phyloP scores from a whole-genome alignment of 208 protist species.

The Trypanosoma congolense region DNA sequence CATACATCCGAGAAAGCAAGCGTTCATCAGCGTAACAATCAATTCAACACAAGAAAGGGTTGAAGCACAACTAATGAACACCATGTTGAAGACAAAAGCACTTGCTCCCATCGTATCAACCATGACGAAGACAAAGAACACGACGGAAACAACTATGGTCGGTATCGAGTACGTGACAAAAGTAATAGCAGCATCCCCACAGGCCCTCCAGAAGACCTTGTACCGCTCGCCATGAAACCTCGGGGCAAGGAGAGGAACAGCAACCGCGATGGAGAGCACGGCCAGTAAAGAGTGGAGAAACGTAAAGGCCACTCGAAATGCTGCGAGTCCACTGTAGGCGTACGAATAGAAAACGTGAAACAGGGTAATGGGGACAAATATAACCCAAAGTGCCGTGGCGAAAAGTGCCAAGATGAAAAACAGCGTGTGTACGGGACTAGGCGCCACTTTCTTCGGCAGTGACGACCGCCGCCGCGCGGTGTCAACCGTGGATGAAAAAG shows the following conservation, averaged over 20 bases:
- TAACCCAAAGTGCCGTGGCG: conserved; percentile 35
- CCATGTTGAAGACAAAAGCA: conserved; percentile 58
- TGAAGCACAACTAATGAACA: conserved; percentile 55
- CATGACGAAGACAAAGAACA: conserved; percentile 32
- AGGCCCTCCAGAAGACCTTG: conserved; percentile 2
- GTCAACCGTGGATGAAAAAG: too few relatives aligned
- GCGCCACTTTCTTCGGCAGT: neutral
- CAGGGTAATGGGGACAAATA: conserved; percentile 46
- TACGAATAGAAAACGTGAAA: conserved; percentile 37
- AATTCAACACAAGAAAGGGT: conserved; percentile 57
- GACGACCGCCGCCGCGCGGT: too few relatives aligned
- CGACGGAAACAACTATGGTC: conserved; percentile 51
- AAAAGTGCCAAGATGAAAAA: conserved; percentile 16
- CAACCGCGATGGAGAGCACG: conserved; percentile 36
- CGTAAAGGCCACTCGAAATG: conserved; percentile 20
- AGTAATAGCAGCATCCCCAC: conserved; percentile 36
- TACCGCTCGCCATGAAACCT: neutral
- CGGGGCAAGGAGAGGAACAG: conserved; percentile 40
- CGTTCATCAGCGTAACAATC: conserved; percentile 41
- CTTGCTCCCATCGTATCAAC: conserved; percentile 48
- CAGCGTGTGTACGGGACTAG: conserved; percentile 8
- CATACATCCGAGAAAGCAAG: conserved; percentile 39
- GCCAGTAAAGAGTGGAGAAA: conserved; percentile 32
- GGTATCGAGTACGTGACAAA: conserved; percentile 71
- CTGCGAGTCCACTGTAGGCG: conserved; percentile 32